These are phyloP conservation scores for Botrytis galanthina DNA, from an alignment of 2,329 filamentous ascomycete genomes.

Conservation along the genomic window DNA sequence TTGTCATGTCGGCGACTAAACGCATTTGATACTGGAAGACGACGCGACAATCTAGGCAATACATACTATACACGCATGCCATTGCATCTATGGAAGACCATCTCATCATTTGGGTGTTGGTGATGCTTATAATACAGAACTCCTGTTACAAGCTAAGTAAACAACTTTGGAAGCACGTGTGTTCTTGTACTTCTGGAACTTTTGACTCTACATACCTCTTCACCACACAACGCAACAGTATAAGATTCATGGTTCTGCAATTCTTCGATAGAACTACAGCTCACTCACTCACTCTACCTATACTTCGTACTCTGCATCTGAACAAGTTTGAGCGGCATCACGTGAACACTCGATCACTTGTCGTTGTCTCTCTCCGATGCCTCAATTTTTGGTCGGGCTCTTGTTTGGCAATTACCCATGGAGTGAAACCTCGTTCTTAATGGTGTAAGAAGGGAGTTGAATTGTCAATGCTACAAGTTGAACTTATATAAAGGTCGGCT, in stretches of 20 bases:
- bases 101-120: background rate
- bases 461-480: background rate
- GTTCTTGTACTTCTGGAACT: background rate
- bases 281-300: background rate
- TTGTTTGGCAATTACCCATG: too few relatives aligned
- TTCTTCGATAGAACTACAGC: background rate
- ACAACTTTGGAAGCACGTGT: background rate
- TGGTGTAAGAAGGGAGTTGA: background rate
- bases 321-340: background rate
- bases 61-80: background rate
- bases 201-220: background rate
- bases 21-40: background rate
- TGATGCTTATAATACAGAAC: background rate
- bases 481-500: background rate
- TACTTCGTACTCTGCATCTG: too few relatives aligned
- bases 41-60: background rate
- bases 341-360: accelerated
- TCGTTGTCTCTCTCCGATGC: too few relatives aligned
- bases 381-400: too few relatives aligned
- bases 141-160: background rate
- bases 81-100: background rate
- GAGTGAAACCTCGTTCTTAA: background rate
- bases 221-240: background rate
- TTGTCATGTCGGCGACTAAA: background rate
- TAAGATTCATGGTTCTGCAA: background rate